Base-by-base conservation (phyloP, 2,329 filamentous ascomycete species). In the Tolypocladium sp. region DNA sequence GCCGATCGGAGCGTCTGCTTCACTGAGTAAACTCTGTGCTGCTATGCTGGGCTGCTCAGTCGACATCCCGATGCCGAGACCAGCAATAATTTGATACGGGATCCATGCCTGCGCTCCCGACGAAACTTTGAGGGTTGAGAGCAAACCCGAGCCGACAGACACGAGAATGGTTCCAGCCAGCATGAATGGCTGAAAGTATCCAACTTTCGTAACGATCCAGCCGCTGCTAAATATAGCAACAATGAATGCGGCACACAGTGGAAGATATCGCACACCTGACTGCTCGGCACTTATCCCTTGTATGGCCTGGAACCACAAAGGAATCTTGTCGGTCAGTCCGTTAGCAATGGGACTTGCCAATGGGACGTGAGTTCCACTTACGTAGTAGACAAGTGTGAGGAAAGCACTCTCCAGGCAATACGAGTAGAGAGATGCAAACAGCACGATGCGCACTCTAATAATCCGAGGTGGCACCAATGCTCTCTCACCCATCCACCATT, bases 121-220 rank as follows among this genome's bases (percentile, higher is more conserved):
- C 10, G 55, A 46, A 10, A 44, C 55, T 17, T 42, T 30, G 17
- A 56, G 55, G 12, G 55, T 56, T 15, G 55, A 56, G 10, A 56
- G 38, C 27, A 56, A 9, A 0, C 55, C 55, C 1, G 55, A 56
- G 38, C 55, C 55, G 2, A 56, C 17, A 17, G 55, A 56, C 1
- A 56, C 55, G 20, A 56, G 55, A 9, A 56, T 25, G 3, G 40
- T 49, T 33, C 55, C 55, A n/a, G 55, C 55, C 25, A 56, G 17
- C 55, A 56, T 56, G 15, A 56, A 56, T 5, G 55, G 55, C 41
- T 56, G 55, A 33, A 56, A 30, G 40, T 56, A 56, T n/a, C 55
- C 55, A 6, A 42, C 2, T 15, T 56, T 56, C 15, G 55, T 56
- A 20, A 56, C 55, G 9, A 56, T 56, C 55, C 55, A 56, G 41